A percentile compares a stretch with the other conserved stretches of the same genome.
phyloP scores from a whole-genome alignment of 176 grass and related monocot species.

The Canna indica region DNA sequence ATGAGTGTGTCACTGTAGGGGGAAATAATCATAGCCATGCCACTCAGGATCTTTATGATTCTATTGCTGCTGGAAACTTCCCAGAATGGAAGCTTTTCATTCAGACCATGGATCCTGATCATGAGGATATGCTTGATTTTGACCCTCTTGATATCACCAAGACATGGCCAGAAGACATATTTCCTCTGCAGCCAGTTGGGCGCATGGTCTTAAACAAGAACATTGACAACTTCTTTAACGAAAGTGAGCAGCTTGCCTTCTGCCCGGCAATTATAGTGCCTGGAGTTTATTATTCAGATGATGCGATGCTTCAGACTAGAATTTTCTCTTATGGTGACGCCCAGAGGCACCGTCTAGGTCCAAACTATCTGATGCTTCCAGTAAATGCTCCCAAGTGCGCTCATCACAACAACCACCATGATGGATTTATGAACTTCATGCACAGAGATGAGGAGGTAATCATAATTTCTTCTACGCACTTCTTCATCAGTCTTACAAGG shows the following conservation, averaged over 20 bases:
- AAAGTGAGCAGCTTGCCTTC: slow-evolving; percentile 98
- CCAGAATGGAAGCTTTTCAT: slow-evolving; percentile 88
- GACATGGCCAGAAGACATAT: slow-evolving; percentile 87
- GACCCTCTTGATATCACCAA: slow-evolving; percentile 96
- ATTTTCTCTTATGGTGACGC: slow-evolving; percentile 96
- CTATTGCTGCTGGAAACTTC: slow-evolving; percentile 80
- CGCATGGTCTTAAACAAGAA: slow-evolving; percentile 85
- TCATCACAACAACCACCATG: slow-evolving; percentile 96
- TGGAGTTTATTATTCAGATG: slow-evolving; percentile 90
- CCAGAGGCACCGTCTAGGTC: slow-evolving; percentile 71
- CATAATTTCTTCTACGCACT: not conserved
- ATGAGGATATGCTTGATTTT: slow-evolving; percentile 66
- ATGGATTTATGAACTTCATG: slow-evolving; percentile 95
- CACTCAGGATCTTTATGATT: slow-evolving; percentile 74
- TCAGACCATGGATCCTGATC: slow-evolving; percentile 69
- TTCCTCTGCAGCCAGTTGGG: slow-evolving; percentile 86
- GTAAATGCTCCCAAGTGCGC: slow-evolving; percentile 80
- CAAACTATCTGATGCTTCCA: slow-evolving; percentile 90
- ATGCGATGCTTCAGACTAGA: slow-evolving; percentile 96
- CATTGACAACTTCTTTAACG: slow-evolving; percentile 91
- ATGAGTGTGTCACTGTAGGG: slow-evolving; percentile 71
- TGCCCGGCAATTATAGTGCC: slow-evolving; percentile 71
- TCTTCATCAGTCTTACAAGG: not conserved
- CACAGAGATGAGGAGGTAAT: slow-evolving; percentile 94
- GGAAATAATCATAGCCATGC: slow-evolving; percentile 96